Evolutionary conservation across 1,284 basidiomycete species (phyloP).

Genomic region (Tetrapyrgos nigripes): DNA sequence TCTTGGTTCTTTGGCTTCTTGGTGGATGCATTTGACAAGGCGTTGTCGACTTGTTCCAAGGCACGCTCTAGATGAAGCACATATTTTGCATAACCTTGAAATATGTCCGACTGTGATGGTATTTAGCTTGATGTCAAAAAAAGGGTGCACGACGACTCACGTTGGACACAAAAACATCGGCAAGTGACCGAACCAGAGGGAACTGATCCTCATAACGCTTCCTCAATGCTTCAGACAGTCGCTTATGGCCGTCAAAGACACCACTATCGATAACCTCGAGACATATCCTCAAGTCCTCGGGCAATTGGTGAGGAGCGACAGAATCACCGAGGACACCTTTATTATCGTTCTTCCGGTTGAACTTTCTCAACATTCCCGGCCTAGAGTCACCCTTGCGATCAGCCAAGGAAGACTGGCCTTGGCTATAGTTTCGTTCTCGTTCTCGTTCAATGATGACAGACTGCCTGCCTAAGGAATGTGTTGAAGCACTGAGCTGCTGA

Average conservation of each 20-base stretch:
- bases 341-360: not conserved
- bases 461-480: conserved; percentile 63
- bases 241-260: conserved; percentile 87
- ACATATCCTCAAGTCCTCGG: conserved; percentile 86
- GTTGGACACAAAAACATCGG: conserved; percentile 92
- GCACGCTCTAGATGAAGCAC: conserved; percentile 92
- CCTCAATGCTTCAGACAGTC: conserved; percentile 80
- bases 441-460: conserved; percentile 45
- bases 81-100: conserved; percentile 91
- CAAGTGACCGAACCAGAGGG: conserved; percentile 88
- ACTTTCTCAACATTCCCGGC: conserved; percentile 53
- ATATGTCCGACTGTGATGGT: conserved; percentile 80
- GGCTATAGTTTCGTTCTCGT: conserved; percentile 58
- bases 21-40: conserved; percentile 67
- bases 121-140: conserved; percentile 18
- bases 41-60: conserved; percentile 85
- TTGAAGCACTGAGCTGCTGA: conserved; percentile 61
- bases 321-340: conserved; percentile 28
- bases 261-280: conserved; percentile 80
- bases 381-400: conserved; percentile 42
- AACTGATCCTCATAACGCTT: conserved; percentile 94
- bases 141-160: conserved; percentile 55
- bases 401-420: conserved; percentile 38
- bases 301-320: conserved; percentile 77
- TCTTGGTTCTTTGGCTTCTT: conserved; percentile 69